Evolutionary conservation across 106 monocot genomes (phyloP).

Genomic region (Apostasia shenzhenica): DNA sequence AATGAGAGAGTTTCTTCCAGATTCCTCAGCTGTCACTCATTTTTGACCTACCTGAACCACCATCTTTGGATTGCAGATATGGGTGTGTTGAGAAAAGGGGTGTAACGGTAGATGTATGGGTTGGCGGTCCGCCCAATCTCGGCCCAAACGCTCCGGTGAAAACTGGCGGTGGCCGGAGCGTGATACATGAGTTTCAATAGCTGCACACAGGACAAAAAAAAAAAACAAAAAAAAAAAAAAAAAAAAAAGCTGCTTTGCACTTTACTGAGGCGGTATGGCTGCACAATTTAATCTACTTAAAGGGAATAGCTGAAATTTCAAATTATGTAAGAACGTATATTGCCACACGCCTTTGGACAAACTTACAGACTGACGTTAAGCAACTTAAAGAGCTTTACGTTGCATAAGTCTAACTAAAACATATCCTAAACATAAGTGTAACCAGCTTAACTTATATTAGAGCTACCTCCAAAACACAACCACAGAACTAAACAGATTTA

Average conservation of each 20-base stretch:
- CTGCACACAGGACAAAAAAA: slow-evolving; percentile 30
- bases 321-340: no score
- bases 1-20: not conserved
- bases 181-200: slow-evolving; percentile 87
- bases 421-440: no score
- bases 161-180: slow-evolving; percentile 53
- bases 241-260: not conserved
- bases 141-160: slow-evolving; percentile 60
- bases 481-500: no score
- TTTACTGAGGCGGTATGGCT: no score
- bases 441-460: no score
- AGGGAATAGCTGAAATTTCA: no score
- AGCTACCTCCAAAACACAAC: no score
- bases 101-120: slow-evolving; percentile 44
- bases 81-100: slow-evolving; percentile 57
- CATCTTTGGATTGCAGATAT: slow-evolving; percentile 61
- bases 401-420: no score
- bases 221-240: slow-evolving; percentile 3
- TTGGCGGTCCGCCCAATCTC: slow-evolving; percentile 30
- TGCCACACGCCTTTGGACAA: no score
- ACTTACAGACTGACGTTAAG: no score
- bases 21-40: not conserved
- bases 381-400: no score
- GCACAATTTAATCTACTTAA: no score
- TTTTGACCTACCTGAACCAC: slow-evolving; percentile 53